A percentile compares a stretch with the other conserved stretches of the same genome.
Conservation (phyloP, 2,329 filamentous ascomycete species). For the Sporothrix brunneoviolacea region DNA sequence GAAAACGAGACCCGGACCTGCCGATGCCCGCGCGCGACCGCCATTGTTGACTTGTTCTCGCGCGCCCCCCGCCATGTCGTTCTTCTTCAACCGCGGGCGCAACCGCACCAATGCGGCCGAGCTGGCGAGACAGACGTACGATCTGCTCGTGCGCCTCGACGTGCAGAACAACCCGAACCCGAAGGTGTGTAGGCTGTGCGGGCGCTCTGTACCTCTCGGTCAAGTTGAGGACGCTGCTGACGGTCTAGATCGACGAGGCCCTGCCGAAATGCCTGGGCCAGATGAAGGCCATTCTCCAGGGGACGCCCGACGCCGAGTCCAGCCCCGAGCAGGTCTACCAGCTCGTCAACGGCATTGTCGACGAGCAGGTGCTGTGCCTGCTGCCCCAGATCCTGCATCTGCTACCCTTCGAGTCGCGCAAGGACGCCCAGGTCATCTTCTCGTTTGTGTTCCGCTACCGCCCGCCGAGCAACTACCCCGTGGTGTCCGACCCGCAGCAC, state of each 20-base stretch:
- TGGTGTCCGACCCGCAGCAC: conserved; percentile 2
- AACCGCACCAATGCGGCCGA: conserved; percentile 22
- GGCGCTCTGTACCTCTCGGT: too few relatives aligned
- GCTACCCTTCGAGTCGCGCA: conserved; percentile 90
- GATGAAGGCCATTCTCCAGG: conserved; percentile 91
- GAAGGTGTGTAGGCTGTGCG: too few relatives aligned
- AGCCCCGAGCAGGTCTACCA: conserved; percentile 83
- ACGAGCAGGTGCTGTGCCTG: conserved; percentile 81
- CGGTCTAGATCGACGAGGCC: conserved; percentile 64
- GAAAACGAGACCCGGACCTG: too few relatives aligned
- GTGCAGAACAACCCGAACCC: conserved; percentile 3
- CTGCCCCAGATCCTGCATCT: conserved; percentile 77
- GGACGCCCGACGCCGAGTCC: conserved; percentile 79
- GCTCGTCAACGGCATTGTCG: conserved; percentile 73
- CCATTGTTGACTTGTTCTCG: background rate
- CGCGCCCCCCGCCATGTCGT: conserved; percentile 19
- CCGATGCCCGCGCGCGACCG: background rate
- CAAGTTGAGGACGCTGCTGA: background rate
- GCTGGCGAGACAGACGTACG: conserved; percentile 20
- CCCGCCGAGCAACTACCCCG: conserved; percentile 39
- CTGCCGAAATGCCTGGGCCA: conserved; percentile 76
- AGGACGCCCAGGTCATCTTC: conserved; percentile 93
- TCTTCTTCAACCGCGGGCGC: conserved; percentile 21
- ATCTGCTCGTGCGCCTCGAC: conserved; percentile 20
- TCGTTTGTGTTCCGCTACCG: conserved; percentile 91